Base-by-base conservation (phyloP, 345 rosid species). In the Camelina sativa region DNA sequence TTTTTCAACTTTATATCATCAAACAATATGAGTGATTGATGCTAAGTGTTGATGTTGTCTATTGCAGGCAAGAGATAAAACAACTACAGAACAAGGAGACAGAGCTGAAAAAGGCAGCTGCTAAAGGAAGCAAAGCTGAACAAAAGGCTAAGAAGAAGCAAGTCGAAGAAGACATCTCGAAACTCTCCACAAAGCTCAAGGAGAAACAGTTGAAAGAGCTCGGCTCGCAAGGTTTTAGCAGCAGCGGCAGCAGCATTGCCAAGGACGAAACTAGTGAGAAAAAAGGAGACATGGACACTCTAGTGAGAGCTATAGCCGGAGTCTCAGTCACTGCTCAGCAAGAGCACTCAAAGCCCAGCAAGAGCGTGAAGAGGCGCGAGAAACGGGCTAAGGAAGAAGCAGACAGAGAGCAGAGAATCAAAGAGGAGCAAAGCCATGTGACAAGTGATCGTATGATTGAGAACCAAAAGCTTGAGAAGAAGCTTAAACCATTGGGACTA, bases 111-210 rank as follows among this genome's bases (percentile, higher is more conserved):
- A 95, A 87, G 80, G 96, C 85, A 0, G 98, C 99, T 47, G 98
- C 98, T 4, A 95, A 86, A 80, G 96, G 99, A 57, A 92, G 82
- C 74, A 95, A 95, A 82, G 97, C 98, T 32, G 98, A 95, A 74
- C 99, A 89, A 82, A 95, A 95, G 75, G 89, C 98, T 10, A 90
- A 95, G 89, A 92, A 89, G 91, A 95, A 92, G 88, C 92, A 85
- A 74, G 94, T 90, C 20, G 97, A 90, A 78, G 98, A 95, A 76
- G 94, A 92, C 72, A 74, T 95, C 11, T 81, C 90, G 0, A 85
- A 58, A 69, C 97, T 86, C 25, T 92, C 97, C 19, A 22, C 87
- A 0, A 76, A 89, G 75, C 91, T 95, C 12, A 88, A 86, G 82
- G 88, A 86, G 65, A 92, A 80, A 55, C 99, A 95, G 16, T 83